phyloP scores from a whole-genome alignment of 2,329 filamentous ascomycete species.

The Pestalotiopsis sp. region DNA sequence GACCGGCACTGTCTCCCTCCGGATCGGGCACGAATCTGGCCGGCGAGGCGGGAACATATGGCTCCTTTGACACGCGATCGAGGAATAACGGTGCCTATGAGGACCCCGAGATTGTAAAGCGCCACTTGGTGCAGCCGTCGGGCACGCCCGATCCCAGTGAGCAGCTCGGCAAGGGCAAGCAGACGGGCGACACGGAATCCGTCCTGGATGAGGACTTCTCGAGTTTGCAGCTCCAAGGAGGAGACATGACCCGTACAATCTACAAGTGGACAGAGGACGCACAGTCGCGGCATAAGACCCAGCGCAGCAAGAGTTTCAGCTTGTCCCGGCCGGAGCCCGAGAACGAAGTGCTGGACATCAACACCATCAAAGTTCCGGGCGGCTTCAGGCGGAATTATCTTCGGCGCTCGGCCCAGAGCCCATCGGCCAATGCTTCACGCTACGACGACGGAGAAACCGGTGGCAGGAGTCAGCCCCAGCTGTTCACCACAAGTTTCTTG shows the following conservation, averaged over 20 bases:
- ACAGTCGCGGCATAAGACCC: slow-evolving; percentile 67
- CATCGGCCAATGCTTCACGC: slow-evolving; percentile 45
- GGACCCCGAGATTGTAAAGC: slow-evolving; percentile 87
- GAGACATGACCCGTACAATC: slow-evolving; percentile 91
- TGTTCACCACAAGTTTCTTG: slow-evolving; percentile 90
- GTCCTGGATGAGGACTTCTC: slow-evolving; percentile 76
- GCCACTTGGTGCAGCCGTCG: slow-evolving; percentile 78
- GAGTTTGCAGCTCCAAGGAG: slow-evolving; percentile 88
- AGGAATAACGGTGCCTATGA: slow-evolving; percentile 67
- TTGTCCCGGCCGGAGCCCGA: slow-evolving; percentile 77
- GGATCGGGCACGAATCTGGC: slow-evolving; percentile 47
- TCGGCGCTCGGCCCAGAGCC: slow-evolving; percentile 71
- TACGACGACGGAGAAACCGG: slow-evolving; percentile 39
- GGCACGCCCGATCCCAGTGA: slow-evolving; percentile 48
- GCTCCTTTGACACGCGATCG: slow-evolving; percentile 77
- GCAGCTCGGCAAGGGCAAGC: slow-evolving; percentile 57
- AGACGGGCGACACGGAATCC: slow-evolving; percentile 39
- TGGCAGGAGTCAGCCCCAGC: slow-evolving; percentile 52
- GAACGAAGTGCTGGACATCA: slow-evolving; percentile 80
- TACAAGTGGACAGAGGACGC: slow-evolving; percentile 96
- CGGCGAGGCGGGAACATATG: slow-evolving; percentile 72
- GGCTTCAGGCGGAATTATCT: slow-evolving; percentile 92
- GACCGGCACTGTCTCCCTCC: slow-evolving; percentile 60
- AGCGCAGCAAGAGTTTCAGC: slow-evolving; percentile 88
- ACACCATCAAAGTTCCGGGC: slow-evolving; percentile 88